Conservation (phyloP, 106 monocot genomes). For the Phalaenopsis aphrodite region DNA sequence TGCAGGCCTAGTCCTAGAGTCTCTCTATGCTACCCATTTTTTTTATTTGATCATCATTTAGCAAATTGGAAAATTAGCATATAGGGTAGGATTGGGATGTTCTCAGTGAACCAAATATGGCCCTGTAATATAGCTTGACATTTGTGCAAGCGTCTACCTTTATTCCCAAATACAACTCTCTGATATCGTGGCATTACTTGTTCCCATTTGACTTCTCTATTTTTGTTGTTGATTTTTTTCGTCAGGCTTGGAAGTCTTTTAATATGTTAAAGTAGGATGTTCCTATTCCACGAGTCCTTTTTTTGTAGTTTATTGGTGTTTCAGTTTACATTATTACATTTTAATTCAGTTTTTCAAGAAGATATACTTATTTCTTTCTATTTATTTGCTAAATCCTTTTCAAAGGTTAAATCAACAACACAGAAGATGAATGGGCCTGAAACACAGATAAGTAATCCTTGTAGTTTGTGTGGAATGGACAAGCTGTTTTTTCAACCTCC, state of each 20-base stretch:
- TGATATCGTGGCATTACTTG: too few relatives aligned
- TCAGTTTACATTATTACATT: neutral
- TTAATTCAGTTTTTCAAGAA: neutral
- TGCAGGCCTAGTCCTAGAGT: too few relatives aligned
- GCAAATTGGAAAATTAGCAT: too few relatives aligned
- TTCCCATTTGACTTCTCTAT: too few relatives aligned
- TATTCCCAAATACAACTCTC: neutral
- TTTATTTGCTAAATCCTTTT: slow-evolving; percentile 4
- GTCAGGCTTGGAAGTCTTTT: neutral
- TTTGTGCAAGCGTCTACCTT: neutral
- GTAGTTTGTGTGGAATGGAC: slow-evolving; percentile 52
- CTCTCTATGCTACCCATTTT: too few relatives aligned
- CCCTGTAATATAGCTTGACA: neutral
- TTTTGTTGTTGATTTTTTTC: neutral
- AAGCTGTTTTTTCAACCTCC: slow-evolving; percentile 44
- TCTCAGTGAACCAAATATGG: neutral
- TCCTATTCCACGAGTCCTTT: neutral
- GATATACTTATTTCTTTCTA: neutral
- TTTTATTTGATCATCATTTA: too few relatives aligned
- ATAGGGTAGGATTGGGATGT: too few relatives aligned
- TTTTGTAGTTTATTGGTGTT: neutral
- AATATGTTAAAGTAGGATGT: neutral
- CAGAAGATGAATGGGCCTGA: slow-evolving; percentile 1
- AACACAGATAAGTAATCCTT: slow-evolving; percentile 12
- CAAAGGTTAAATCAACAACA: slow-evolving; percentile 13